phyloP scores from a whole-genome alignment of 2,329 filamentous ascomycete genomes.

The Ophiostoma quercus region DNA sequence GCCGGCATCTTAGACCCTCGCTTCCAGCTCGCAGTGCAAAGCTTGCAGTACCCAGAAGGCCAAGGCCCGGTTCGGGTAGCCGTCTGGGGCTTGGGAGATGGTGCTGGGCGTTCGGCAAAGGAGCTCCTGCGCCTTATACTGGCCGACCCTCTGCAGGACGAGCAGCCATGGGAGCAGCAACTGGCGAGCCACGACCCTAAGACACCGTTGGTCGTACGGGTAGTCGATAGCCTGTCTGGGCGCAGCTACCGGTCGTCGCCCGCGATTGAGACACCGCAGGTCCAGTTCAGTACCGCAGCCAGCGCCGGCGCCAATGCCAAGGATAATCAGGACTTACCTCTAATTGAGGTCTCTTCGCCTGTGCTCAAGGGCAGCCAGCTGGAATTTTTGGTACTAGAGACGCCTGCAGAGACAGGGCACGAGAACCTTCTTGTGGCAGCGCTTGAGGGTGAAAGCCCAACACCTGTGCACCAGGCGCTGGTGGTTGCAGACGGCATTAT shows the following conservation, averaged over 20 bases:
- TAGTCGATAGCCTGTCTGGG: conserved; percentile 33
- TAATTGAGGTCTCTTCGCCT: conserved; percentile 59
- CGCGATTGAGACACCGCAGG: background rate
- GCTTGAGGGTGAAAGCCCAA: conserved; percentile 61
- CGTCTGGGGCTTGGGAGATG: conserved; percentile 44
- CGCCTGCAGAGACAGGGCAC: conserved; percentile 22
- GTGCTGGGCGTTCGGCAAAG: conserved; percentile 48
- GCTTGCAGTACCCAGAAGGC: conserved; percentile 53
- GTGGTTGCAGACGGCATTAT: conserved; percentile 67
- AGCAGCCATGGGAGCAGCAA: conserved; percentile 62
- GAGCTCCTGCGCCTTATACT: conserved; percentile 63
- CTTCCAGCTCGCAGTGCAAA: conserved; percentile 64
- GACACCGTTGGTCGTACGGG: conserved; percentile 59
- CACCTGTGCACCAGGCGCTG: conserved; percentile 78
- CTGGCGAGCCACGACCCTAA: conserved; percentile 48
- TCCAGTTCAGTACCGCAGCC: conserved; percentile 1
- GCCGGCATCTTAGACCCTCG: conserved; percentile 60
- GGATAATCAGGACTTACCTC: conserved; percentile 44
- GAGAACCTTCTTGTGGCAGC: conserved; percentile 26
- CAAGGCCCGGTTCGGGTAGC: conserved; percentile 56
- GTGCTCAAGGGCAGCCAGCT: conserved; percentile 56
- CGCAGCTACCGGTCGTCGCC: conserved; percentile 31
- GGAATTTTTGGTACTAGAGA: conserved; percentile 56
- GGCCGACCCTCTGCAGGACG: conserved; percentile 61
- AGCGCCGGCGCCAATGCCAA: background rate